phyloP scores from a whole-genome alignment of 2,329 filamentous ascomycete species.

The Chrysosporium keratinophilum region DNA sequence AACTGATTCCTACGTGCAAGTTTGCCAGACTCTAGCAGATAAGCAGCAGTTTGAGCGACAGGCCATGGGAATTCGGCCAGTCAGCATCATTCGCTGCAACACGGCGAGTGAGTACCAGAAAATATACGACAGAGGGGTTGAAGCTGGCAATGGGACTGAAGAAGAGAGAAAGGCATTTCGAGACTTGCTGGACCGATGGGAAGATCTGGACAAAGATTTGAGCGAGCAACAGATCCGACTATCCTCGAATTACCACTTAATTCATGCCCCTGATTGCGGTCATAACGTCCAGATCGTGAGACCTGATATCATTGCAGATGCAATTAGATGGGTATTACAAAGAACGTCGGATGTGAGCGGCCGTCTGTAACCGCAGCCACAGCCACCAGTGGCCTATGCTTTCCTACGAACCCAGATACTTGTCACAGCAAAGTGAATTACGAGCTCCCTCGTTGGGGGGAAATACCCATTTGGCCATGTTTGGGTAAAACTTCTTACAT shows the following conservation, averaged over 20 bases:
- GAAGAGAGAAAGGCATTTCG: conserved; percentile 24
- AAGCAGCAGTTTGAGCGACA: conserved; percentile 26
- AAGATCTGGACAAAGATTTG: conserved; percentile 20
- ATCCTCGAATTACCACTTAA: conserved; percentile 23
- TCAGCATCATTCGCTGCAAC: conserved; percentile 31
- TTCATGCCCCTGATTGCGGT: conserved; percentile 28
- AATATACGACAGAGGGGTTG: conserved; percentile 27
- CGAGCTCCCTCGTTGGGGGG: no score
- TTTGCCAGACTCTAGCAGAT: conserved; percentile 22
- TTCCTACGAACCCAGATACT: no score
- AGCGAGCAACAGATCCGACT: conserved; percentile 27
- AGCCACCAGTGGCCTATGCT: no score
- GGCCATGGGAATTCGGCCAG: conserved; percentile 23
- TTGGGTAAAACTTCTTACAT: no score
- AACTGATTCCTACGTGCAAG: conserved; percentile 16
- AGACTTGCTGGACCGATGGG: conserved; percentile 25
- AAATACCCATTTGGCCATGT: no score
- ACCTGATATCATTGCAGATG: conserved; percentile 30
- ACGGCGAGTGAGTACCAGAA: conserved; percentile 25
- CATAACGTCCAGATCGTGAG: conserved; percentile 31
- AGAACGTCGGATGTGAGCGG: neutral
- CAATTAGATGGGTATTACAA: conserved; percentile 27
- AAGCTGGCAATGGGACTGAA: conserved; percentile 27
- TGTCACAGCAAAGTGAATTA: no score
- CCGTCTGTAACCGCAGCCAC: neutral